phyloP scores from a whole-genome alignment of 1,284 basidiomycete species.

The Fomitopsis pinicola region DNA sequence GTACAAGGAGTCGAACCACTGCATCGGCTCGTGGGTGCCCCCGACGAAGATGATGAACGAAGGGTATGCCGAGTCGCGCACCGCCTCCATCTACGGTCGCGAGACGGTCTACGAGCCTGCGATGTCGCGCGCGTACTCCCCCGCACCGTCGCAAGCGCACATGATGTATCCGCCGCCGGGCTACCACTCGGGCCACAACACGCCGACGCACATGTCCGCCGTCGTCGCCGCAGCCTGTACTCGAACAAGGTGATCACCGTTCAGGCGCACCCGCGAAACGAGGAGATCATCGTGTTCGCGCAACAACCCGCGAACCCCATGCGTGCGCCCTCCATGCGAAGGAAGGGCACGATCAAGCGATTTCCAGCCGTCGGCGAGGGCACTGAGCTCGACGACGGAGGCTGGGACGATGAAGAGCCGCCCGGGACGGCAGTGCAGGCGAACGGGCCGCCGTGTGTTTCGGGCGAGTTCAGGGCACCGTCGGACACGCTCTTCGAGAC shows the following conservation, averaged over 20 bases:
- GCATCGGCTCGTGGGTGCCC: slow-evolving; percentile 81
- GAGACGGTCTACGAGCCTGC: slow-evolving; percentile 76
- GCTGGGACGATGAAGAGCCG: slow-evolving; percentile 42
- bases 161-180: slow-evolving; percentile 50
- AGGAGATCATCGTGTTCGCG: slow-evolving; percentile 91
- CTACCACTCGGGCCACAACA: slow-evolving; percentile 76
- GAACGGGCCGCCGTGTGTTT: slow-evolving; percentile 63
- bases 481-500: slow-evolving; percentile 87
- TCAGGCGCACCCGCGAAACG: slow-evolving; percentile 85
- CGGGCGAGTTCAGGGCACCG: slow-evolving; percentile 84
- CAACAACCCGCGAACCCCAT: slow-evolving; percentile 92
- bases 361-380: slow-evolving; percentile 57
- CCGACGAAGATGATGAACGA: slow-evolving; percentile 64
- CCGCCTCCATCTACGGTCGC: slow-evolving; percentile 75
- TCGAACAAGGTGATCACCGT: slow-evolving; percentile 85
- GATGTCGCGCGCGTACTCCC: slow-evolving; percentile 54
- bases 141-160: slow-evolving; percentile 60
- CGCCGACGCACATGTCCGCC: slow-evolving; percentile 41
- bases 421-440: slow-evolving; percentile 23
- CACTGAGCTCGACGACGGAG: slow-evolving; percentile 49
- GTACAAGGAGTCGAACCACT: slow-evolving; percentile 94
- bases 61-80: slow-evolving; percentile 69
- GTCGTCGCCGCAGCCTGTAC: slow-evolving; percentile 68
- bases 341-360: slow-evolving; percentile 69
- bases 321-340: slow-evolving; percentile 83